Evolutionary conservation across 2,329 filamentous ascomycete species (phyloP).

Genomic region (Plenodomus biglobosus): DNA sequence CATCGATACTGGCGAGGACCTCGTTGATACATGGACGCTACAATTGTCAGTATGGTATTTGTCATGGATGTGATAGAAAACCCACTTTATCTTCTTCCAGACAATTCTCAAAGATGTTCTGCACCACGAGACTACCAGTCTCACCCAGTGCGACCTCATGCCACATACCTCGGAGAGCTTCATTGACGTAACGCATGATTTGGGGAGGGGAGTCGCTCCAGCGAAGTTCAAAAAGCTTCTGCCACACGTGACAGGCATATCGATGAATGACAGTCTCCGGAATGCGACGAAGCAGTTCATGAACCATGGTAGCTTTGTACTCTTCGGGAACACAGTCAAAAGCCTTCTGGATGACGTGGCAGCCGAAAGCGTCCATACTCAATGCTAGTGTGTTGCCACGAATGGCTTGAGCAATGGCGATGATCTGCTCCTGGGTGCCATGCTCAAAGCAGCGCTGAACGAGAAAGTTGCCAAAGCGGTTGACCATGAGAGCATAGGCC

Average conservation of each 20-base stretch:
- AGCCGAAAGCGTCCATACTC: constrained; percentile 98
- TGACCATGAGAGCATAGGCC: constrained; percentile 95
- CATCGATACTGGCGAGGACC: constrained; percentile 90
- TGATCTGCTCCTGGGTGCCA: constrained; percentile 86
- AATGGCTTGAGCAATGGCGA: constrained; percentile 92
- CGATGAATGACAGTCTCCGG: constrained; percentile 98
- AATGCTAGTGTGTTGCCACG: constrained; percentile 90
- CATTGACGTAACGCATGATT: constrained; percentile 98
- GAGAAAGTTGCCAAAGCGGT: constrained; percentile 97
- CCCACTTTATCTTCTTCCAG: constrained; percentile 94
- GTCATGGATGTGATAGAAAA: neutral
- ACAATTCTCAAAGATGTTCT: constrained; percentile 99
- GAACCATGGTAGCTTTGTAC: constrained; percentile 99
- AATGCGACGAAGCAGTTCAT: constrained; percentile 90
- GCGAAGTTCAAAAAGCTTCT: constrained; percentile 96
- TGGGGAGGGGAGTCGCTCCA: constrained; percentile 94
- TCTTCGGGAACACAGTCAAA: constrained; percentile 97
- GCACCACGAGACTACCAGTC: constrained; percentile 95
- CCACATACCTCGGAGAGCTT: constrained; percentile 95
- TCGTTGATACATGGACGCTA: constrained; percentile 97
- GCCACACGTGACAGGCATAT: constrained; percentile 99
- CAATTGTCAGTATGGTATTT: constrained; percentile 5
- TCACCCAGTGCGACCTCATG: constrained; percentile 96
- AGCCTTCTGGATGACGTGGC: constrained; percentile 97
- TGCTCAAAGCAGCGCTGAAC: constrained; percentile 99